phyloP scores from a whole-genome alignment of 1,284 basidiomycete species.

The Dichomitus squalens region DNA sequence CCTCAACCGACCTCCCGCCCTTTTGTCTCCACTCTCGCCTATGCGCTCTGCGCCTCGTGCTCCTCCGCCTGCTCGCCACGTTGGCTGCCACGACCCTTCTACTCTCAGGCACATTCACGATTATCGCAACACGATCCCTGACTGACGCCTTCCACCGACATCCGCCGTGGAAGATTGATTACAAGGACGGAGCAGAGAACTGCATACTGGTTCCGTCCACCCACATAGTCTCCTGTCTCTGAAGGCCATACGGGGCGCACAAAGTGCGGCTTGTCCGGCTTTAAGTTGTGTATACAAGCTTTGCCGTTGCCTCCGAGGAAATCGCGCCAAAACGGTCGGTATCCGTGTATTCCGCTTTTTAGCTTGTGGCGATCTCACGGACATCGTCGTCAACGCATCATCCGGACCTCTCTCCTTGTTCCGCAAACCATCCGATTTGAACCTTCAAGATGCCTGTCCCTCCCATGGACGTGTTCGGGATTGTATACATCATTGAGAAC shows the following conservation, averaged over 20 bases:
- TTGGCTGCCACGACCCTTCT: not conserved
- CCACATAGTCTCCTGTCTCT: no score
- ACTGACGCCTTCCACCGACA: not conserved
- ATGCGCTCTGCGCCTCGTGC: not conserved
- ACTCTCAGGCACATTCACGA: not conserved
- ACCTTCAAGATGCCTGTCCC: slow-evolving; percentile 10
- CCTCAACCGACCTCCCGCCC: no score
- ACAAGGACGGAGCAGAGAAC: not conserved
- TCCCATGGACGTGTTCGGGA: slow-evolving; percentile 51
- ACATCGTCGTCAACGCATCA: not conserved
- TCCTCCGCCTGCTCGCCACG: not conserved
- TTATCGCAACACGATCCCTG: not conserved
- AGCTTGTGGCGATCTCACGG: not conserved
- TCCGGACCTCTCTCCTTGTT: not conserved
- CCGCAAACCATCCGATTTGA: not conserved
- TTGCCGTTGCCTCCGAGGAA: no score
- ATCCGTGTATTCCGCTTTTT: not conserved
- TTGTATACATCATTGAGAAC: slow-evolving; percentile 79
- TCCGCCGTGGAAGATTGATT: not conserved
- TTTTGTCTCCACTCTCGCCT: no score
- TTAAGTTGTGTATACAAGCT: no score
- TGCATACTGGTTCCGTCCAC: not conserved
- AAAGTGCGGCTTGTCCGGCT: no score
- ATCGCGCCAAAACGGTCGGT: not conserved
- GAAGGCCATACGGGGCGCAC: no score